A percentile compares a stretch with the other conserved stretches of the same genome.
These are phyloP conservation scores for Colletotrichum agaves DNA, from an alignment of 2,329 filamentous ascomycete genomes.

Conservation along the genomic window DNA sequence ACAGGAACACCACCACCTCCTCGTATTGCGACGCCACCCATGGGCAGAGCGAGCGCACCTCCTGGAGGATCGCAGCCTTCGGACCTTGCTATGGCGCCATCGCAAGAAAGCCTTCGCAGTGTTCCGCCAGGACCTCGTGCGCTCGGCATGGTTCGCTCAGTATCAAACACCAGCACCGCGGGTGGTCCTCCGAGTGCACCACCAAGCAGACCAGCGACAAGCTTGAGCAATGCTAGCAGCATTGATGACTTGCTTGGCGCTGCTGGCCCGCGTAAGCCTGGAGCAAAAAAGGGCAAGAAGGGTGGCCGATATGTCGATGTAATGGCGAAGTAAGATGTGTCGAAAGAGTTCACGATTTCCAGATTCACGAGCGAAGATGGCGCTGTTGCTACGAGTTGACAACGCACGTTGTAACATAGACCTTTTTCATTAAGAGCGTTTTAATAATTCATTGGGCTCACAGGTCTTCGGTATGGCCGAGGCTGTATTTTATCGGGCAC, in stretches of 20 bases:
- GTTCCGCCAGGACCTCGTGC: constrained; percentile 38
- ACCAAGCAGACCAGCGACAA: constrained; percentile 77
- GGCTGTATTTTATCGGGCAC: neutral
- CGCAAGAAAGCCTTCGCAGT: constrained; percentile 50
- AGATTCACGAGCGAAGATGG: constrained; percentile 13
- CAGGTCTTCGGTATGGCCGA: neutral
- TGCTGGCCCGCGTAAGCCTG: constrained; percentile 74
- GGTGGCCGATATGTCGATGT: constrained; percentile 93
- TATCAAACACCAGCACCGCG: constrained; percentile 56
- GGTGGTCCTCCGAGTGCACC: constrained; percentile 59
- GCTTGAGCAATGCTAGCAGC: constrained; percentile 90
- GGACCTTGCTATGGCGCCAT: constrained; percentile 43
- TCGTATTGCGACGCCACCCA: constrained; percentile 44
- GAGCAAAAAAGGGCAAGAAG: constrained; percentile 79
- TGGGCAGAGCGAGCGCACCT: constrained; percentile 43
- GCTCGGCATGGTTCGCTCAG: constrained; percentile 56
- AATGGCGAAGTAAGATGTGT: constrained; percentile 74
- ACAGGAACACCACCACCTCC: constrained; percentile 64
- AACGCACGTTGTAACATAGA: constrained; percentile 26
- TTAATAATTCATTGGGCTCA: constrained; percentile 12
- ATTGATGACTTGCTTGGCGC: constrained; percentile 92
- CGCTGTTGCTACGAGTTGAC: constrained; percentile 2
- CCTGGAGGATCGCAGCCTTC: constrained; percentile 38
- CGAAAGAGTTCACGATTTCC: constrained; percentile 10
- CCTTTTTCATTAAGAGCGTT: constrained; percentile 16